phyloP scores from a whole-genome alignment of 2,329 filamentous ascomycete species.

The Aspergillus alliaceus region DNA sequence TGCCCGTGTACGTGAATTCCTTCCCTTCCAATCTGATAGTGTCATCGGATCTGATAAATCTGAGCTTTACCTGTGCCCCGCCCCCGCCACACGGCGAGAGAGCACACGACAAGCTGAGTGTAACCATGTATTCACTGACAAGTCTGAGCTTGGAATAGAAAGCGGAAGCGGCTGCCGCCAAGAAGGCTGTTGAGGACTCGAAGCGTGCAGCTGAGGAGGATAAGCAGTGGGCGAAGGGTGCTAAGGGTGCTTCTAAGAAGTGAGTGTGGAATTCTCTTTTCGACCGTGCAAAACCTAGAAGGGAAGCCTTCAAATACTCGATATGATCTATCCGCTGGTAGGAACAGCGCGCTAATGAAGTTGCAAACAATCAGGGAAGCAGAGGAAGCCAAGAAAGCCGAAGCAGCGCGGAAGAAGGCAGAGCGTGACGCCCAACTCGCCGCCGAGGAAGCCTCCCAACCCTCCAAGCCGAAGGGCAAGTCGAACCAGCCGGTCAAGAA shows the following conservation, averaged over 20 bases:
- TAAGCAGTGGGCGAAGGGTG: conserved; percentile 78
- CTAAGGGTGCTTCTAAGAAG: conserved; percentile 87
- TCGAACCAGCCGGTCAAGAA: conserved; percentile 37
- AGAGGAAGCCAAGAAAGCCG: conserved; percentile 79
- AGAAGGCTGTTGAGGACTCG: conserved; percentile 69
- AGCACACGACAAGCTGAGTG: neutral
- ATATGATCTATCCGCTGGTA: neutral
- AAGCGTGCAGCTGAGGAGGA: conserved; percentile 69
- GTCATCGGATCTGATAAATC: neutral
- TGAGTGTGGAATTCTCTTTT: conserved; percentile 51
- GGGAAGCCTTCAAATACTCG: neutral
- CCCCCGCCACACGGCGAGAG: neutral
- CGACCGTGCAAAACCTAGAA: too few species aligned
- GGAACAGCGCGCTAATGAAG: neutral
- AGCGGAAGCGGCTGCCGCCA: conserved; percentile 79
- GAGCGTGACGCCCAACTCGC: conserved; percentile 80
- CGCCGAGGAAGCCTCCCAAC: conserved; percentile 74
- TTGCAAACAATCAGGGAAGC: conserved; percentile 63
- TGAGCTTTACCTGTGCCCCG: neutral
- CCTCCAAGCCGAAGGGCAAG: conserved; percentile 61
- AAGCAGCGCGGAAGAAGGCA: conserved; percentile 83
- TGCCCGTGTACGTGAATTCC: conserved; percentile 51
- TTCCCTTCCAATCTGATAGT: neutral
- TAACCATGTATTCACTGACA: neutral
- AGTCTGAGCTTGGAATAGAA: conserved; percentile 57